Evolutionary conservation across 2,329 filamentous ascomycete species (phyloP).

Genomic region (Aspergillus arachidicola): DNA sequence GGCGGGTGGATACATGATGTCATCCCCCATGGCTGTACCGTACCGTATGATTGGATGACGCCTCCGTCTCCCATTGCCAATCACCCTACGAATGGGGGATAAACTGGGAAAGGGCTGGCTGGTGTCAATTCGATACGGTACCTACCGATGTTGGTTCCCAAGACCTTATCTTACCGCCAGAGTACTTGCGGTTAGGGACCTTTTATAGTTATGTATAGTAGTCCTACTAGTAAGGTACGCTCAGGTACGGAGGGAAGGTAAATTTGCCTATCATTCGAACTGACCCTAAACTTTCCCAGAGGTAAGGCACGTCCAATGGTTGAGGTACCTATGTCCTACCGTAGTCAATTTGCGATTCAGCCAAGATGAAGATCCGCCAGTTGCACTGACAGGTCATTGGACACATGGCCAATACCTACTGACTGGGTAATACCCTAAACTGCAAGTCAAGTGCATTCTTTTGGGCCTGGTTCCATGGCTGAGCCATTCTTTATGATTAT

Average conservation of each 20-base stretch:
- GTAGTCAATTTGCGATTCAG: background rate
- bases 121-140: background rate
- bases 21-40: constrained; percentile 19
- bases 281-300: background rate
- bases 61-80: background rate
- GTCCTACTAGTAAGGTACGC: background rate
- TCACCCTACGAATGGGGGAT: background rate
- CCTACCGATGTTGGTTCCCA: no score
- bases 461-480: background rate
- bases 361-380: background rate
- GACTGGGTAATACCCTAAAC: constrained; percentile 2
- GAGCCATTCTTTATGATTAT: background rate
- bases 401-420: constrained; percentile 6
- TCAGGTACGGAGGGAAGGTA: background rate
- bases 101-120: background rate
- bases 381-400: constrained; percentile 4
- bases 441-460: constrained; percentile 2
- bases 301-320: constrained; percentile 1
- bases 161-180: constrained; percentile 3
- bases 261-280: background rate
- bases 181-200: background rate
- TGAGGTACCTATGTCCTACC: background rate
- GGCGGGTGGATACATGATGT: constrained; percentile 27
- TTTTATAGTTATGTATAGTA: background rate
- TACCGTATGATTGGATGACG: constrained; percentile 11